These are phyloP conservation scores for Triadica sebifera DNA, from an alignment of 345 rosid species.

Conservation along the genomic window DNA sequence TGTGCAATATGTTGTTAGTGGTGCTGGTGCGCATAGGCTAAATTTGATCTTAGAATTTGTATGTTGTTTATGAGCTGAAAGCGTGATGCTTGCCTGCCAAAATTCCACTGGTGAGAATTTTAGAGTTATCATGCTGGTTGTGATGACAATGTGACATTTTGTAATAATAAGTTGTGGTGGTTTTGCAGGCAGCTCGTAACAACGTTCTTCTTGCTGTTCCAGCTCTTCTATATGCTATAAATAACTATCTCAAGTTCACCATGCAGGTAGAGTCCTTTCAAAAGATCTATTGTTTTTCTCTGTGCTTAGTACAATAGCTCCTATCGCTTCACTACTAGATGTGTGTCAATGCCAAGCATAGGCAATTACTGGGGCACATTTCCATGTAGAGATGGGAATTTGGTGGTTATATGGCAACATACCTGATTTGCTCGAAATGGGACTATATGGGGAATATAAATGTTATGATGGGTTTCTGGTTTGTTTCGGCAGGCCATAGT, in stretches of 20 bases:
- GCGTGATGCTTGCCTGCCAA: too few relatives aligned
- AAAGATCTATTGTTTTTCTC: neutral
- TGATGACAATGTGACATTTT: neutral
- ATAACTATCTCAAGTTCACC: slow-evolving; percentile 89
- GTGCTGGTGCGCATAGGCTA: neutral
- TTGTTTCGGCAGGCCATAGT: too few relatives aligned
- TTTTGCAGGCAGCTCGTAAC: slow-evolving; percentile 85
- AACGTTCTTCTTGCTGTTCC: slow-evolving; percentile 95
- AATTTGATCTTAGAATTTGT: slow-evolving; percentile 11
- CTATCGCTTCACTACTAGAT: neutral
- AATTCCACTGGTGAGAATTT: neutral
- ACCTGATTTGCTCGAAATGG: too few relatives aligned
- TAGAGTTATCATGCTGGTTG: slow-evolving; percentile 1
- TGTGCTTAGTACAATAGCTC: neutral
- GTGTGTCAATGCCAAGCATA: neutral
- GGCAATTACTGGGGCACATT: too few relatives aligned
- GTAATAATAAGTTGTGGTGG: slow-evolving; percentile 11
- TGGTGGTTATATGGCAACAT: too few relatives aligned
- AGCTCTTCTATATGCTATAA: slow-evolving; percentile 83
- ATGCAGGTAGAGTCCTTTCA: slow-evolving; percentile 69
- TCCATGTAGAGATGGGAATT: too few relatives aligned
- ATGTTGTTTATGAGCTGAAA: neutral
- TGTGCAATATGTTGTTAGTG: neutral
- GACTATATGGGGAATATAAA: too few relatives aligned
- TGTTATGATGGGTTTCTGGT: too few relatives aligned